A percentile compares a stretch with the other conserved stretches of the same genome.
phyloP scores from a whole-genome alignment of 1,284 basidiomycete species.

The Rhodotorula glutinis region DNA sequence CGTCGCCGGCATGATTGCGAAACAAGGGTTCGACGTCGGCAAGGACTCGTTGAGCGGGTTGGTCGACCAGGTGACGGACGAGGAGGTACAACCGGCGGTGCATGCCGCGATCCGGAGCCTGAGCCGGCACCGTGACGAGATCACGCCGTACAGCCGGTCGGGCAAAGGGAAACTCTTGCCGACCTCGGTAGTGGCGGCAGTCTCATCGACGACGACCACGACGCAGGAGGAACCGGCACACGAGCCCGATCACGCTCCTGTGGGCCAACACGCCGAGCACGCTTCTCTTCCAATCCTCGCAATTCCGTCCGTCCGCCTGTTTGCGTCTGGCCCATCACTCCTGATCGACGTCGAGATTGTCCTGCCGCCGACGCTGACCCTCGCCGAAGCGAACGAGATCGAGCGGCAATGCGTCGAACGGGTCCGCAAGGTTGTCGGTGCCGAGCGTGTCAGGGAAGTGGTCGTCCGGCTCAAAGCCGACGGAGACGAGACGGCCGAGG shows the following conservation, averaged over 20 bases:
- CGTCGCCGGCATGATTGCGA: slow-evolving; percentile 83
- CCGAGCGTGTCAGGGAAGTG: slow-evolving; percentile 32
- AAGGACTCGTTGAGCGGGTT: slow-evolving; percentile 59
- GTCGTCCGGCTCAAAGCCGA: slow-evolving; percentile 31
- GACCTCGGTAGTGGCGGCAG: background rate
- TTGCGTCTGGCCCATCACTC: slow-evolving; percentile 33
- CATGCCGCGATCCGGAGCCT: slow-evolving; percentile 3
- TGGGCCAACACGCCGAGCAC: background rate
- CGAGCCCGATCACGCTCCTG: too few species aligned
- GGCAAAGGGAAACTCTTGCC: background rate
- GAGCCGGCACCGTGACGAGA: background rate
- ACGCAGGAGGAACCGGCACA: background rate
- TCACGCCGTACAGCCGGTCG: background rate
- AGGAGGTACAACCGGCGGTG: background rate
- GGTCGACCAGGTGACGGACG: slow-evolving; percentile 18
- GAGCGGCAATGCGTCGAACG: slow-evolving; percentile 10
- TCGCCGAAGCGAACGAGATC: slow-evolving; percentile 17
- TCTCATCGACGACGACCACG: too few species aligned
- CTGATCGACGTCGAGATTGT: slow-evolving; percentile 32
- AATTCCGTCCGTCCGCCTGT: slow-evolving; percentile 32
- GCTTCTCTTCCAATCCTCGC: slow-evolving; percentile 30
- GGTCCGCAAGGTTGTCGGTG: slow-evolving; percentile 18
- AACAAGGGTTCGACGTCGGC: slow-evolving; percentile 73
- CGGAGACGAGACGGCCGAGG: background rate
- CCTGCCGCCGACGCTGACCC: slow-evolving; percentile 18